Conservation (phyloP, 495 filamentous ascomycete genomes). For the Astrothelium macrocarpum region DNA sequence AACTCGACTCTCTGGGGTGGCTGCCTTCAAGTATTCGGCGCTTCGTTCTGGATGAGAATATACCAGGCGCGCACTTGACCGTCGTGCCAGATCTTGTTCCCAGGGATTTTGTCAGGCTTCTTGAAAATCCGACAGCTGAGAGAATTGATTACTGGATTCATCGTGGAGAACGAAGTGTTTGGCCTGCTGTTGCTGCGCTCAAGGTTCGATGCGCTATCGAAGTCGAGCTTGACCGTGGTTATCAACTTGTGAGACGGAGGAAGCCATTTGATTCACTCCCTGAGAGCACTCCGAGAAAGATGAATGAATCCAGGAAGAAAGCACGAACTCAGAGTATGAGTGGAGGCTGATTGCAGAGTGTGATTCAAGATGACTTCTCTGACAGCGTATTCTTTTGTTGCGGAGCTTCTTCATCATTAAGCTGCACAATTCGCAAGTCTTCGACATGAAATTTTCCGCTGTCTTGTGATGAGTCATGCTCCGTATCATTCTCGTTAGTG, state of each 20-base stretch:
- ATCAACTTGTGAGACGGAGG: constrained; percentile 62
- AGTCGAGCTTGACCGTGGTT: constrained; percentile 72
- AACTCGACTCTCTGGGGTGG: constrained; percentile 67
- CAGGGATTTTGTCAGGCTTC: constrained; percentile 60
- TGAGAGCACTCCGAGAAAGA: neutral
- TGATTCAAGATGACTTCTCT: neutral
- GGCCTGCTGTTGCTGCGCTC: constrained; percentile 81
- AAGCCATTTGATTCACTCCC: constrained; percentile 34
- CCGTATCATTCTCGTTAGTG: neutral
- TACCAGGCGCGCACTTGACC: constrained; percentile 71
- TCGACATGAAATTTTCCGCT: neutral
- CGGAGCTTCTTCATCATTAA: neutral
- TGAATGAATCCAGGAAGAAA: constrained; percentile 4
- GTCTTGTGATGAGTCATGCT: neutral
- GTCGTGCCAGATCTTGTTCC: constrained; percentile 71
- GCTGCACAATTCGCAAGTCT: neutral
- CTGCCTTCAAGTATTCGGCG: constrained; percentile 60
- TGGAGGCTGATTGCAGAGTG: neutral
- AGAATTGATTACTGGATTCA: constrained; percentile 77
- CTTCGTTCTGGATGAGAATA: constrained; percentile 77
- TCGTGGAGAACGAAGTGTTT: constrained; percentile 76
- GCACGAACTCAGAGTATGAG: neutral
- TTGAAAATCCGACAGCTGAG: constrained; percentile 69
- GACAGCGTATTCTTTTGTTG: neutral
- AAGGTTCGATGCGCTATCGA: constrained; percentile 80